phyloP scores from a whole-genome alignment of 805 yeast species.

The Starmerella scarabaei region DNA sequence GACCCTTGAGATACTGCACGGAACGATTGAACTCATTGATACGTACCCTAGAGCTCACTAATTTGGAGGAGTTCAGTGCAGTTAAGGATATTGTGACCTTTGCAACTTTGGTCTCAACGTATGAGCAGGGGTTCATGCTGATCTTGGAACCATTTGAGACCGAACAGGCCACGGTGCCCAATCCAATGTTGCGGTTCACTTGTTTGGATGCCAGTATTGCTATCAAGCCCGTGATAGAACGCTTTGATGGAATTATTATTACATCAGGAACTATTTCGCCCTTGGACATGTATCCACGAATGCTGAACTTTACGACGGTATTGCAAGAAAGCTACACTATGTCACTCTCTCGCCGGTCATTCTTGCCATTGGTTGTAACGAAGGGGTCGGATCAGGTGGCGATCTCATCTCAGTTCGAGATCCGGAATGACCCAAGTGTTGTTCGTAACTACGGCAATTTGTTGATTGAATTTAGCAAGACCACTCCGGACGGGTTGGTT shows the following conservation, averaged over 20 bases:
- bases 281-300: constrained; percentile 94
- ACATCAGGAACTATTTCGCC: constrained; percentile 98
- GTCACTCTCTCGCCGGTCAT: constrained; percentile 86
- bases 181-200: constrained; percentile 83
- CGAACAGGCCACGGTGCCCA: constrained; percentile 90
- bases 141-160: constrained; percentile 94
- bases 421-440: constrained; percentile 93
- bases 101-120: constrained; percentile 91
- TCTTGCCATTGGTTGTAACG: constrained; percentile 89
- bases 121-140: constrained; percentile 81
- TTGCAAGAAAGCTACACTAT: constrained; percentile 89
- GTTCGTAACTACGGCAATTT: constrained; percentile 93
- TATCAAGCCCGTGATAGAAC: constrained; percentile 89
- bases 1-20: constrained; percentile 83
- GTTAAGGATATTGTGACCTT: constrained; percentile 91
- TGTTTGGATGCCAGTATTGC: constrained; percentile 97
- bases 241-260: constrained; percentile 81
- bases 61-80: constrained; percentile 85
- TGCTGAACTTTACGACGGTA: constrained; percentile 88
- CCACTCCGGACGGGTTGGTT: constrained; percentile 96
- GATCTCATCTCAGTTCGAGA: constrained; percentile 89
- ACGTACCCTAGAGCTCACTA: constrained; percentile 72
- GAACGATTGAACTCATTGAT: constrained; percentile 82
- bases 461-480: constrained; percentile 80
- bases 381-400: constrained; percentile 98